phyloP scores from a whole-genome alignment of 768 basidiomycete genomes.

The Suillus americanus region DNA sequence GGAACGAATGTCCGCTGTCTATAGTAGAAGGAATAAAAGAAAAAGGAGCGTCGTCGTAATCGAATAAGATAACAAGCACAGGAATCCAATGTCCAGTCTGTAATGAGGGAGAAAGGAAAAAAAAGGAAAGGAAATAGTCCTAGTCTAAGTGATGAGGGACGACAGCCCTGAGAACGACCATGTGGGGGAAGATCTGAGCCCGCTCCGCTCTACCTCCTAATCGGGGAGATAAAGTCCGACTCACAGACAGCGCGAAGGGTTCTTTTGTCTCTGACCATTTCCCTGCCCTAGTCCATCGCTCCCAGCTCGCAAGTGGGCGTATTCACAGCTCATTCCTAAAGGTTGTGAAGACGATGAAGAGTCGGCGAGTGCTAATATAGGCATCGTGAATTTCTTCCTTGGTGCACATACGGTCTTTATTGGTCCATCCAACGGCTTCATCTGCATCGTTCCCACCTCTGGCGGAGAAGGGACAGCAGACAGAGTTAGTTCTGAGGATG shows the following conservation, averaged over 20 bases:
- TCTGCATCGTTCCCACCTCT: not conserved
- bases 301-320: not conserved
- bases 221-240: not conserved
- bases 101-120: not conserved
- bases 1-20: not conserved
- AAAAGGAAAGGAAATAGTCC: not conserved
- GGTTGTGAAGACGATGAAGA: not conserved
- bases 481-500: not conserved
- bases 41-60: not conserved
- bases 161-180: not conserved
- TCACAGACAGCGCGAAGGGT: not conserved
- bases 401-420: not conserved
- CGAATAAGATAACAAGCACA: not conserved
- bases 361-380: not conserved
- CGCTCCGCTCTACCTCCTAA: not conserved
- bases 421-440: not conserved
- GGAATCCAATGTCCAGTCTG: not conserved
- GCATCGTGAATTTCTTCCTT: not conserved
- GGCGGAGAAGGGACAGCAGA: not conserved
- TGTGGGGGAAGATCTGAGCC: not conserved
- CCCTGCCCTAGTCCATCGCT: not conserved
- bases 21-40: not conserved
- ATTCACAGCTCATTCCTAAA: not conserved
- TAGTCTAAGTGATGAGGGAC: not conserved
- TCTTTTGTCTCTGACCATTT: not conserved